A percentile compares a stretch with the other conserved stretches of the same genome.
Conservation (phyloP, 163 green algal species). For the Scenedesmus sp. region DNA sequence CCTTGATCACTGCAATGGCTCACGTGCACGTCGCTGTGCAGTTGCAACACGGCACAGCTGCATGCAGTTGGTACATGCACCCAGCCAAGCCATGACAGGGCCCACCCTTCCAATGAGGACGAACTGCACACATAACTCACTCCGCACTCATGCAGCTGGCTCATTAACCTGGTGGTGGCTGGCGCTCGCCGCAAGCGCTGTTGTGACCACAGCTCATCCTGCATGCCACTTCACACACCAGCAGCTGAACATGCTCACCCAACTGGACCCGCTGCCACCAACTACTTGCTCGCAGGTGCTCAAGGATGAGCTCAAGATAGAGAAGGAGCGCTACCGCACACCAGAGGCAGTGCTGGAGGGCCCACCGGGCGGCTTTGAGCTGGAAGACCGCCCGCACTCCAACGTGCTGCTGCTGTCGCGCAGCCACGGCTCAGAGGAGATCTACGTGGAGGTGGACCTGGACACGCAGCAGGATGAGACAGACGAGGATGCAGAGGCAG, state of each 20-base stretch:
- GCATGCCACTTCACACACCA: not conserved
- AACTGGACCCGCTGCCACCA: not conserved
- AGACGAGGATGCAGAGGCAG: slow-evolving; percentile 5
- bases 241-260: not conserved
- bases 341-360: slow-evolving; percentile 48
- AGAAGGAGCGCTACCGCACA: slow-evolving; percentile 62
- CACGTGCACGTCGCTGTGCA: too few species aligned
- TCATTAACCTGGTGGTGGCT: too few species aligned
- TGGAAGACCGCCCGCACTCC: slow-evolving; percentile 43
- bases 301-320: slow-evolving; percentile 64
- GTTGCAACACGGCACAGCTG: not conserved
- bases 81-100: too few species aligned
- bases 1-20: not conserved
- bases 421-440: slow-evolving; percentile 50
- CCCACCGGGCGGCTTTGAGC: slow-evolving; percentile 55
- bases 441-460: slow-evolving; percentile 55
- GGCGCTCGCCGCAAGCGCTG: too few species aligned
- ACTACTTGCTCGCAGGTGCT: slow-evolving; percentile 49
- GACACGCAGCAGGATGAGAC: slow-evolving; percentile 39
- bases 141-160: too few species aligned
- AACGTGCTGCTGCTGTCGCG: slow-evolving; percentile 44
- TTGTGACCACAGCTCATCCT: not conserved
- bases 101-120: too few species aligned
- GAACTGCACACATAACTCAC: too few species aligned
- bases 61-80: not conserved